Evolutionary conservation across 495 filamentous ascomycete genomes (phyloP), one percentile per base, ranked within the genome.

Genomic region (Polyplosphaeria fusca): DNA sequence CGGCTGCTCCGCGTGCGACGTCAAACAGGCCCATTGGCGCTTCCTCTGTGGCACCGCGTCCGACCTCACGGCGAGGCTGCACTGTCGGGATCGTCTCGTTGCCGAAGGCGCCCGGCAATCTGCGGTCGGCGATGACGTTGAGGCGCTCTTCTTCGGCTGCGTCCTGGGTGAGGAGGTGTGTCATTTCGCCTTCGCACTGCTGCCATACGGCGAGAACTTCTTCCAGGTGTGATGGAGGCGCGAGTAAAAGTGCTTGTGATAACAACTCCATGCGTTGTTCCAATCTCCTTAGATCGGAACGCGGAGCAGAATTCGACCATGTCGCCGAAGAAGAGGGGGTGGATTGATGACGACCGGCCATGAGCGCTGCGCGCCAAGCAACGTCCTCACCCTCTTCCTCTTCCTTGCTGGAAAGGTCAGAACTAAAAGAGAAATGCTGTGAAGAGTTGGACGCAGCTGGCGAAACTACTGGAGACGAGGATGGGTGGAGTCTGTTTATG

Each of bases 21-120:
- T 96, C 94, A 65, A 98, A 97, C 22, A 97, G 74, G 1, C 89
- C 91, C 85, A 96, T 91, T 0, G 93, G 93, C 27, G 89, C 87
- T 66, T 94, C 91, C 47, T 89, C 67, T 13, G 66, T 68, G 23
- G 37, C 79, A 14, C 64, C 61, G 22, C 63, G 56, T 16, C 68
- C 67, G 26, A 69, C 60, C 50, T 68, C 67, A 16, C 69, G 60
- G 18, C 66, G 50, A n/a, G 66, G 64, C 43, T 64, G 68, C 55
- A 32, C 66, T 65, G 30, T 71, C n/a, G n/a, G n/a, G 61, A 69
- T 37, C 4, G 70, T 53, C 20, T 66, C 52, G 37, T 60, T 69
- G 61, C 38, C 35, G 37, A 91, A 93, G 9, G 77, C 82, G 24
- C 88, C 89, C 0, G 88, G 87, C 57, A 91, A 75, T 7, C 70